Conservation (phyloP, 352 stramenopile species). For the Phytophthora lateralis region DNA sequence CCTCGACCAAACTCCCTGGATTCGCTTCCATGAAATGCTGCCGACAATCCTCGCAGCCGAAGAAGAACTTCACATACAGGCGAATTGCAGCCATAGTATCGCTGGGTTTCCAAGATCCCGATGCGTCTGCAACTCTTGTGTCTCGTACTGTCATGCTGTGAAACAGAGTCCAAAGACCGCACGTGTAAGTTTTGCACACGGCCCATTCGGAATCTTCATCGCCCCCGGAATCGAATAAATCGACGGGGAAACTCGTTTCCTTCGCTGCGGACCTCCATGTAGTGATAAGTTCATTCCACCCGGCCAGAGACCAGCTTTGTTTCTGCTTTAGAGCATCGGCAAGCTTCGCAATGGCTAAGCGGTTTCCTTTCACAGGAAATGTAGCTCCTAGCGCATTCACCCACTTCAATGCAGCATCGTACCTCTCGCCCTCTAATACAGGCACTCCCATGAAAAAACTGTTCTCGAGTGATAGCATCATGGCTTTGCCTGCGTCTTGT, state of each 20-base stretch:
- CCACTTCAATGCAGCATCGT: constrained; percentile 58
- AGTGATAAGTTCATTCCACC: constrained; percentile 52
- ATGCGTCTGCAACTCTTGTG: constrained; percentile 5
- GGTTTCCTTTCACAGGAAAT: constrained; percentile 72
- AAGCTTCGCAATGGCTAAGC: constrained; percentile 47
- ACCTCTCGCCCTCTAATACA: constrained; percentile 56
- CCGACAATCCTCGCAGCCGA: constrained; percentile 68
- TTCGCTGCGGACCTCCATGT: constrained; percentile 52
- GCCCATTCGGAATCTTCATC: constrained; percentile 46
- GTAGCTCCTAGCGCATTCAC: constrained; percentile 48
- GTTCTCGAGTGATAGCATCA: constrained; percentile 63
- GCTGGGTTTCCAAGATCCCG: constrained; percentile 44
- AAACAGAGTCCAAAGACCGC: constrained; percentile 74
- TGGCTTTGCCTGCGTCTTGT: constrained; percentile 57
- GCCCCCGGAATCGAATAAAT: constrained; percentile 46
- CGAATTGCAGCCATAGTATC: constrained; percentile 56
- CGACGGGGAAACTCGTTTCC: constrained; percentile 53
- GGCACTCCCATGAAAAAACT: constrained; percentile 66
- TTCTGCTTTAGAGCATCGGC: constrained; percentile 36
- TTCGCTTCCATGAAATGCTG: constrained; percentile 74
- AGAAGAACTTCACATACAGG: constrained; percentile 72
- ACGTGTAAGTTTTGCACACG: constrained; percentile 73
- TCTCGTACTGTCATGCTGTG: constrained; percentile 60
- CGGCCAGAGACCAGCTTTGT: constrained; percentile 41
- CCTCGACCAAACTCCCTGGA: constrained; percentile 45